Base-by-base conservation (phyloP, 306 rosid species). In the Astragalus glycyphyllos region DNA sequence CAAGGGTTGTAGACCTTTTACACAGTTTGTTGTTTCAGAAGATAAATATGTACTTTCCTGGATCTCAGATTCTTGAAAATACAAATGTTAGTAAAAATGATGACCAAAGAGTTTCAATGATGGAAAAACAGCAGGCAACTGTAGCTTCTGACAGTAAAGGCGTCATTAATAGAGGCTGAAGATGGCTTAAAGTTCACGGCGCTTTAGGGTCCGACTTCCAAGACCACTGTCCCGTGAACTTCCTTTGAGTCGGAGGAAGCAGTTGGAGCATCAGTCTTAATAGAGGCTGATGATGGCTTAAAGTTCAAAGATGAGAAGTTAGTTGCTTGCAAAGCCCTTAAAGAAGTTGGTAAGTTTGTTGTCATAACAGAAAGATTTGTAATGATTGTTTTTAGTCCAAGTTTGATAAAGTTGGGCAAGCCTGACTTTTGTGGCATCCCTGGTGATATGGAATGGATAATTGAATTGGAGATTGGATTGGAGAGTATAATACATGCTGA, bases 221-320 rank as follows among this genome's bases (percentile, higher is more conserved):
- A 86, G 98, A 74, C 86, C 92, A 58, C 70, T 89, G 16, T 78
- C 79, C 82, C 78, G 72, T 58, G 87, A 88, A 63, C 74, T 68
- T 79, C 92, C 96, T 5, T 80, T 89, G 14, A 78, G 84, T 90
- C 96, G 98, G 97, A 87, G 75, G 95, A 86, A 79, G 97, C 95
- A 55, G 87, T 94, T 62, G 98, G 96, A 53, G 66, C 85, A 57
- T 87, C 92, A 0, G 79, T 84, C 44, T 88, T 94, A 65, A 58
- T 85, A 55, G 98, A 87, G 78, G 88, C 79, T 5, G 92, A 83
- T 69, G 86, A 79, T 72, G 83, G 77, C 77, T 76, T 86, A 56
- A 88, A 85, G 79, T 85, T 84, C 68, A 86, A 83, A 64, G 88
- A 90, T 72, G 97, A 94, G 80, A 84, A 79, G 60, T 77, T 94